A percentile compares a stretch with the other conserved stretches of the same genome.
These are phyloP conservation scores for Claviceps sp. DNA, from an alignment of 2,329 filamentous ascomycete genomes.

Conservation along the genomic window DNA sequence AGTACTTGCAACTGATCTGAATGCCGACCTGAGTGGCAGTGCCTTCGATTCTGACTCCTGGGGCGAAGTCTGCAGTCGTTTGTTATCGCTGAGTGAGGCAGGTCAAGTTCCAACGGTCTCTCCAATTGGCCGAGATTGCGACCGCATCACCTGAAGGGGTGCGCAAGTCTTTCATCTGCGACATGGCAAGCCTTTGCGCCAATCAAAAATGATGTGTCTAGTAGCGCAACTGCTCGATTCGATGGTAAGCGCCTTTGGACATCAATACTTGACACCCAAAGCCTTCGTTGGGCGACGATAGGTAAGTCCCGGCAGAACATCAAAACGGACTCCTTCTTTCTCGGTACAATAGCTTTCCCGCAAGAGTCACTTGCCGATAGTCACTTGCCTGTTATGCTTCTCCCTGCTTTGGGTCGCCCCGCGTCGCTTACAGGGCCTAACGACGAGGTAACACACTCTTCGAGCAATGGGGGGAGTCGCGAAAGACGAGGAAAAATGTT, in stretches of 20 bases:
- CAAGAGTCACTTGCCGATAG: background rate
- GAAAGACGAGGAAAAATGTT: background rate
- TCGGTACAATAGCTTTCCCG: background rate
- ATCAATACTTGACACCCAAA: slow-evolving; percentile 12
- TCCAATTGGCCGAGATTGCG: background rate
- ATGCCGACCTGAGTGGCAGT: background rate
- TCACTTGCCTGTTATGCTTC: too few relatives aligned
- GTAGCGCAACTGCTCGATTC: slow-evolving; percentile 8
- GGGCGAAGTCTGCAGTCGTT: background rate
- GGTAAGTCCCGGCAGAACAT: background rate
- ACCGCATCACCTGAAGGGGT: slow-evolving; percentile 1
- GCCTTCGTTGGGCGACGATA: slow-evolving; percentile 11
- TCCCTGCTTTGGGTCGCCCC: too few relatives aligned
- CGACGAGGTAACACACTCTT: too few relatives aligned
- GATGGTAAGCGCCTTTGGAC: slow-evolving; percentile 11
- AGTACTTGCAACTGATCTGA: background rate
- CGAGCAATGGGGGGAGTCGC: too few relatives aligned
- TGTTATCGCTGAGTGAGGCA: background rate
- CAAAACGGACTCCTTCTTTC: background rate
- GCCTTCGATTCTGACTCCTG: background rate
- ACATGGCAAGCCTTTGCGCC: slow-evolving; percentile 7
- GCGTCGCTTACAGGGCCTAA: too few relatives aligned
- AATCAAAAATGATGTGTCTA: slow-evolving; percentile 6
- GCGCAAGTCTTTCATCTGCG: background rate
- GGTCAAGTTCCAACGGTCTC: background rate